These are phyloP conservation scores for Prasinococcaceae sp. DNA, from an alignment of 139 green algal species.

Conservation along the genomic window DNA sequence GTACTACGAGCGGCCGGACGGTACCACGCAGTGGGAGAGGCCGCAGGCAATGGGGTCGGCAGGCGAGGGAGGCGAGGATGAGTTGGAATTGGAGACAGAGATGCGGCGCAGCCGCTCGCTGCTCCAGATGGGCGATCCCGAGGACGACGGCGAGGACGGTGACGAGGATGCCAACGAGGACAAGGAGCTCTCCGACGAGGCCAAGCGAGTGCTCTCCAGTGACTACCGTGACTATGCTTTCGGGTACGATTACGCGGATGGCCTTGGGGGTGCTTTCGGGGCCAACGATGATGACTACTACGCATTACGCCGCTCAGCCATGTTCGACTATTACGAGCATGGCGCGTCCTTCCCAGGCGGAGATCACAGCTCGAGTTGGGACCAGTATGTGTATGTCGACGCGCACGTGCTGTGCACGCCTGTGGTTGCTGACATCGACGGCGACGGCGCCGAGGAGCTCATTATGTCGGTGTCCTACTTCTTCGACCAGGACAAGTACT, in stretches of 20 bases:
- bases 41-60: no score
- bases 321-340: no score
- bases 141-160: neutral
- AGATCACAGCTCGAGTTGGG: slow-evolving; percentile 1
- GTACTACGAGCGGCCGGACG: no score
- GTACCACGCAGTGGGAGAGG: no score
- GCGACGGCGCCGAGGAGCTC: slow-evolving; percentile 75
- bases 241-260: neutral
- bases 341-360: no score
- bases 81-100: no score
- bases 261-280: neutral
- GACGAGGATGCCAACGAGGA: neutral
- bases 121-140: neutral
- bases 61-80: no score
- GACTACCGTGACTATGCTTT: neutral
- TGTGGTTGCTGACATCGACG: slow-evolving; percentile 81
- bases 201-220: neutral
- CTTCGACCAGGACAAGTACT: slow-evolving; percentile 51
- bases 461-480: slow-evolving; percentile 80
- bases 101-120: no score
- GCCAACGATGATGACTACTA: neutral
- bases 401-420: slow-evolving; percentile 77
- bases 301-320: no score
- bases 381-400: slow-evolving; percentile 56
- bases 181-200: slow-evolving; percentile 5